phyloP scores from a whole-genome alignment of 2,329 filamentous ascomycete species.

The Aspergillus novofumigatus region DNA sequence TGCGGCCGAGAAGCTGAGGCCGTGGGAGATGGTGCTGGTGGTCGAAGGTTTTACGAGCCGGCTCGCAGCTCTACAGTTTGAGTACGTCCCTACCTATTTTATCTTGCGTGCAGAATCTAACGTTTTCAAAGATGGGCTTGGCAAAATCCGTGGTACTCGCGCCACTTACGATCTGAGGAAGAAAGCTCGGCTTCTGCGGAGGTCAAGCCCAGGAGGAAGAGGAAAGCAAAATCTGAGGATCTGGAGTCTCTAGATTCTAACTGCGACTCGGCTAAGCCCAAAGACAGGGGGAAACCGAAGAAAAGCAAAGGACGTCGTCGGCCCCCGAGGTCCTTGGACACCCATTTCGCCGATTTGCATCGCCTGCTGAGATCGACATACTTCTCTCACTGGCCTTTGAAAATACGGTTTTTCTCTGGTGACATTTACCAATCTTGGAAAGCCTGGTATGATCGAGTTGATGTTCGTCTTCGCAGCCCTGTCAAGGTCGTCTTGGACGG shows the following conservation, averaged over 20 bases:
- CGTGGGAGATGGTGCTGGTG: constrained; percentile 87
- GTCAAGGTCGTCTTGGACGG: constrained; percentile 56
- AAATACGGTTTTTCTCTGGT: constrained; percentile 69
- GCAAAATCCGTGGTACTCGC: constrained; percentile 75
- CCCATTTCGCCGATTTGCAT: constrained; percentile 75
- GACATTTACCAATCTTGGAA: constrained; percentile 70
- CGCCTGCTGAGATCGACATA: constrained; percentile 73
- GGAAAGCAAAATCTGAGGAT: background rate
- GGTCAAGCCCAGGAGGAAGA: background rate
- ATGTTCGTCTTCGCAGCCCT: constrained; percentile 45
- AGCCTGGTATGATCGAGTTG: constrained; percentile 50
- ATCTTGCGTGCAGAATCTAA: constrained; percentile 1
- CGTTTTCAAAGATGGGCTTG: constrained; percentile 70
- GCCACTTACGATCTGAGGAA: constrained; percentile 69
- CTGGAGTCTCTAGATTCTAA: background rate
- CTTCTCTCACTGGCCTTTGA: constrained; percentile 79
- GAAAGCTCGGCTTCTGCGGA: constrained; percentile 15
- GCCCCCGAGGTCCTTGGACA: constrained; percentile 58
- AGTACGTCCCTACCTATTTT: constrained; percentile 53
- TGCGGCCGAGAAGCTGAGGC: constrained; percentile 61
- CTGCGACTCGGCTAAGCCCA: constrained; percentile 21
- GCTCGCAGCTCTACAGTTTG: constrained; percentile 86
- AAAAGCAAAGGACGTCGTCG: constrained; percentile 38
- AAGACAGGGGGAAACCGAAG: constrained; percentile 37
- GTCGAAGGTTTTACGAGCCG: constrained; percentile 86